phyloP scores from a whole-genome alignment of 805 yeast species.

The Wickerhamomyces bovis region DNA sequence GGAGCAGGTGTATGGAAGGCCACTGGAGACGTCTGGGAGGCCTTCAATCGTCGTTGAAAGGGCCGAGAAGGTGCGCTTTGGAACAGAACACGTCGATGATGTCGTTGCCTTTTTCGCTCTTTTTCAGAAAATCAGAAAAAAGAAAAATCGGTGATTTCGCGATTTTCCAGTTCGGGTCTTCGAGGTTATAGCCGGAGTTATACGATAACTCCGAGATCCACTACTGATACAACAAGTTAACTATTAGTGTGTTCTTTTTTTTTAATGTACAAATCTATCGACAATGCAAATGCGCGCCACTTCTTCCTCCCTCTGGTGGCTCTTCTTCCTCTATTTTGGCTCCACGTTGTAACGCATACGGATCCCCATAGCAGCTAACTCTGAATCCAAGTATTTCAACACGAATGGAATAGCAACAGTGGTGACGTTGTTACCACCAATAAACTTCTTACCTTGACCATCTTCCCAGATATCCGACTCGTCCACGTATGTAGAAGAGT shows the following conservation, averaged over 20 bases:
- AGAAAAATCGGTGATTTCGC: not conserved
- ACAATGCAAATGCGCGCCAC: not conserved
- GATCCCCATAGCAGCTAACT: conserved; percentile 96
- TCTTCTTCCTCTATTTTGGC: conserved; percentile 33
- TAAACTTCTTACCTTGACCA: conserved; percentile 86
- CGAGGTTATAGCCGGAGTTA: not conserved
- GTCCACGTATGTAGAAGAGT: conserved; percentile 46
- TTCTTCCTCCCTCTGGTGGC: not conserved
- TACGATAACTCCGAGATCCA: not conserved
- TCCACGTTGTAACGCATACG: conserved; percentile 83
- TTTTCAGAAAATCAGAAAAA: not conserved
- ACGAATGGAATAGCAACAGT: conserved; percentile 97
- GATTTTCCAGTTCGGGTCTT: not conserved
- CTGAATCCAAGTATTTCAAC: conserved; percentile 89
- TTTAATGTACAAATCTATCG: conserved; percentile 2
- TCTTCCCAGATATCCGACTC: conserved; percentile 92
- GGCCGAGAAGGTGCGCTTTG: not conserved
- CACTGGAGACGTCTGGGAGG: not conserved
- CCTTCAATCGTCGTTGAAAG: not conserved
- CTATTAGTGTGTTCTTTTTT: not conserved
- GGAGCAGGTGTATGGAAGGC: not conserved
- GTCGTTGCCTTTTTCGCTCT: not conserved
- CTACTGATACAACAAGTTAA: too few relatives aligned
- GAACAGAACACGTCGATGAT: not conserved
- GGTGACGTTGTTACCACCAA: conserved; percentile 91